Evolutionary conservation across 2,329 filamentous ascomycete species (phyloP), one percentile per base, ranked within the genome.

Genomic region (Coniochaeta ligniaria): DNA sequence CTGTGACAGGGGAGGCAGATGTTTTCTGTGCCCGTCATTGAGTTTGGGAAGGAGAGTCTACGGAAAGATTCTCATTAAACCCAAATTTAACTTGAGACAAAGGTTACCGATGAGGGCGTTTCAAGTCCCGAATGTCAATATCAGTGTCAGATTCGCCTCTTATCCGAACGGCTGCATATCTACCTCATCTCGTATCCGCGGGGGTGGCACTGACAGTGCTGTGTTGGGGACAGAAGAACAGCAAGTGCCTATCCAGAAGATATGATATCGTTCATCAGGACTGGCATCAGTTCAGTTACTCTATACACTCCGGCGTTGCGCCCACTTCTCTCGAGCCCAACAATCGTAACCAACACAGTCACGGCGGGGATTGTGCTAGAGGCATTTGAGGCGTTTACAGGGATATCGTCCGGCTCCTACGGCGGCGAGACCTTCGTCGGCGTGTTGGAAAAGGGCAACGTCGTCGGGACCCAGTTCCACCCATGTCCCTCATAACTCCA

Each of bases 381-480:
- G n/a, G n/a, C n/a, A n/a, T n/a, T n/a, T n/a, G n/a, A n/a, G n/a
- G n/a, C n/a, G n/a, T n/a, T n/a, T n/a, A n/a, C n/a, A n/a, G n/a
- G n/a, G n/a, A n/a, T n/a, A n/a, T n/a, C 95, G 1, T 96, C 91
- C 2, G 93, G 88, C 20, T 87, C 84, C 17, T 99, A 99, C 73
- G 93, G 93, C 35, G 79, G 83, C 16, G 92, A 99, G 76, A 89
- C 89, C 41, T 99, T 99, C 71, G 86, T 98, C 12, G 95, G 95
- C 55, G 95, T 94, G 20, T 83, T 99, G 45, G 91, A 91, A 33
- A 90, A 86, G 69, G 89, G 86, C 22, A 96, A 96, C 73, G 77
- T 98, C 24, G 86, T 96, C 61, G 93, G 89, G 2, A 96, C 95
- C 2, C 95, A 99, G 70, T 99, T 99, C 74, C 95, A 99, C 76